These are phyloP conservation scores for Orychophragmus violaceus DNA, from an alignment of 345 rosid species.

Conservation along the genomic window DNA sequence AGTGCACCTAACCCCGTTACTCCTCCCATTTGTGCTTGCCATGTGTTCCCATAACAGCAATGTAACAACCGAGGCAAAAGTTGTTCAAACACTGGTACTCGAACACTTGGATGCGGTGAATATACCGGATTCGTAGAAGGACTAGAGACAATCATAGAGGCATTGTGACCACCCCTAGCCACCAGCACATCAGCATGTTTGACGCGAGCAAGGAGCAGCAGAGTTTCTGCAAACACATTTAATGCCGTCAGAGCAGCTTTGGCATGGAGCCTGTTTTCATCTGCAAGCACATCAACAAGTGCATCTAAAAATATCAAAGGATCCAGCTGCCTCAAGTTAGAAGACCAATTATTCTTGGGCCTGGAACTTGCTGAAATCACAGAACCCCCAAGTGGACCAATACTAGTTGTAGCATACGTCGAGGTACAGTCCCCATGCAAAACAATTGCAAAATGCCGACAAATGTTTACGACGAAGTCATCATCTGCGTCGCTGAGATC, in stretches of 20 bases:
- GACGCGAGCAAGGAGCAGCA: conserved; percentile 78
- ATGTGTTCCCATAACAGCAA: conserved; percentile 91
- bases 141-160: conserved; percentile 95
- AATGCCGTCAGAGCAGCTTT: conserved; percentile 82
- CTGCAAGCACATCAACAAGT: conserved; percentile 84
- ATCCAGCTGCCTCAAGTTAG: conserved; percentile 76
- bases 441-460: conserved; percentile 91
- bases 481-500: conserved; percentile 69
- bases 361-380: conserved; percentile 52
- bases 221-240: conserved; percentile 81
- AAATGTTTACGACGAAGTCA: conserved; percentile 72
- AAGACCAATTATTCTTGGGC: conserved; percentile 46
- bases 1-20: conserved; percentile 94
- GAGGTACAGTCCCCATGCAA: conserved; percentile 62
- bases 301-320: conserved; percentile 88
- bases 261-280: conserved; percentile 83
- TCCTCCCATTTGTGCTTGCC: conserved; percentile 99
- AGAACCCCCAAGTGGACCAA: conserved; percentile 45
- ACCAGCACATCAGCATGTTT: conserved; percentile 73
- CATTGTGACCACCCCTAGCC: conserved; percentile 77
- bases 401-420: conserved; percentile 40
- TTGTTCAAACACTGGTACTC: conserved; percentile 92
- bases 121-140: conserved; percentile 96
- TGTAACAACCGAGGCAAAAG: conserved; percentile 93
- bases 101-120: conserved; percentile 84